Percentiles rank a stretch among this genome's conserved stretches.
Conservation (phyloP, 1,284 basidiomycete genomes). For the Gomphus bonarii region DNA sequence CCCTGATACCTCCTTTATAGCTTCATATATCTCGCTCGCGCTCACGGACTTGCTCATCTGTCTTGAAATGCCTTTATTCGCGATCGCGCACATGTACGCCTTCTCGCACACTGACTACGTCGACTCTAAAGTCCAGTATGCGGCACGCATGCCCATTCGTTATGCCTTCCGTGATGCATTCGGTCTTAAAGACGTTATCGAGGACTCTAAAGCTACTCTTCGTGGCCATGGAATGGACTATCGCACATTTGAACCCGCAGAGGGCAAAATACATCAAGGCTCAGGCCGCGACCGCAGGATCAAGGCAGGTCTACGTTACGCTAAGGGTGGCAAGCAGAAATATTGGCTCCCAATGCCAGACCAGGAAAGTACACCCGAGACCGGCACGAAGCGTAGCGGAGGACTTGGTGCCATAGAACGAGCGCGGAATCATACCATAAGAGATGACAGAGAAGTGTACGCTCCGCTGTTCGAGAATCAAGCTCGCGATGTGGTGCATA, state of each 20-base stretch:
- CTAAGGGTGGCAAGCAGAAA: constrained; percentile 77
- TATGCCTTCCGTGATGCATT: constrained; percentile 86
- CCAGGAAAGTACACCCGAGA: constrained; percentile 30
- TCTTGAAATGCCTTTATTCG: constrained; percentile 97
- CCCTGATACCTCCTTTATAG: background rate
- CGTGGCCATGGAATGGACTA: constrained; percentile 90
- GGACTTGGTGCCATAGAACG: constrained; percentile 12
- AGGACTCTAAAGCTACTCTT: constrained; percentile 79
- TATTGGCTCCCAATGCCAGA: constrained; percentile 80
- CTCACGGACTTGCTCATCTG: constrained; percentile 88
- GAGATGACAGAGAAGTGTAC: constrained; percentile 49
- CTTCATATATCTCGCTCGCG: constrained; percentile 71
- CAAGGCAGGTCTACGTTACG: constrained; percentile 83
- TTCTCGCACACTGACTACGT: constrained; percentile 83
- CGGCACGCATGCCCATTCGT: constrained; percentile 79
- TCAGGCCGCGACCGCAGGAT: constrained; percentile 75
- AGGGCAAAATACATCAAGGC: constrained; percentile 86
- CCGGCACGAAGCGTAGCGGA: constrained; percentile 12
- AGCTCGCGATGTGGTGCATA: constrained; percentile 55
- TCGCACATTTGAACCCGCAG: constrained; percentile 90
- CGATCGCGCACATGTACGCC: constrained; percentile 85
- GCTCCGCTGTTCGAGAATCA: constrained; percentile 69
- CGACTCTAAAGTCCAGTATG: constrained; percentile 52
- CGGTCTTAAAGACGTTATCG: constrained; percentile 78
- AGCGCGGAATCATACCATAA: constrained; percentile 32